Evolutionary conservation across 768 basidiomycete genomes (phyloP), one percentile per base, ranked within the genome.

Genomic region (Pleurotus ostreatus): DNA sequence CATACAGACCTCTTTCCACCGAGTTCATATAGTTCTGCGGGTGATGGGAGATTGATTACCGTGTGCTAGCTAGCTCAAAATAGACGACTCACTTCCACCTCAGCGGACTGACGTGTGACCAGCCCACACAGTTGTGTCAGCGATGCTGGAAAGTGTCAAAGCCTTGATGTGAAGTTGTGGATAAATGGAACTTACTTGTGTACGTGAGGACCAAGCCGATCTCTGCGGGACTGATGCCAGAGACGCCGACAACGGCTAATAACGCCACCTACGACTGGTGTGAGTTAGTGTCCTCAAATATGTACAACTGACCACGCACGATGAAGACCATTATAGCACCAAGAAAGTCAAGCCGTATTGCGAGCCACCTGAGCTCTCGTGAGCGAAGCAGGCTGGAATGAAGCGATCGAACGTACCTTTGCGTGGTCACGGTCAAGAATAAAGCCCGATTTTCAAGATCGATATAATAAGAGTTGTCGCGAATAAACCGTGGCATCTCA

Each of bases 401-500:
- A 2, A 2, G 9, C 8, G 11, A 2, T 8, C 30, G 20, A 23
- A 53, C 57, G 12, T 65, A 81, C 73, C 85, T 76, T 69, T 90
- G 87, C 60, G 88, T 87, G 4, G 84, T 80, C 38, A 84, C 78
- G 0, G 83, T 84, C 22, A 89, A 66, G 58, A 81, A 80, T 45
- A 88, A 75, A 0, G 88, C 88, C 18, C 90, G 78, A 62, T 89
- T 83, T 69, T 92, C 88, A 13, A 89, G 74, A 65, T 92, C 88
- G 55, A 88, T 80, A 64, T 81, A 82, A 44, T 79, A 76, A 60
- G 80, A 75, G 63, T 91, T 91, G 46, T 85, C 80, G 11, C 71
- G 66, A 20, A 86, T 69, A 70, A 92, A 94, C 8, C 86, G 76
- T 0, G 71, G 64, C 1, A 79, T 74, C 62, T 82, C 82, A 34